Evolutionary conservation across 31 red algal species (phyloP), one percentile per base, ranked within the genome.

Genomic region (Endocladia muricata): DNA sequence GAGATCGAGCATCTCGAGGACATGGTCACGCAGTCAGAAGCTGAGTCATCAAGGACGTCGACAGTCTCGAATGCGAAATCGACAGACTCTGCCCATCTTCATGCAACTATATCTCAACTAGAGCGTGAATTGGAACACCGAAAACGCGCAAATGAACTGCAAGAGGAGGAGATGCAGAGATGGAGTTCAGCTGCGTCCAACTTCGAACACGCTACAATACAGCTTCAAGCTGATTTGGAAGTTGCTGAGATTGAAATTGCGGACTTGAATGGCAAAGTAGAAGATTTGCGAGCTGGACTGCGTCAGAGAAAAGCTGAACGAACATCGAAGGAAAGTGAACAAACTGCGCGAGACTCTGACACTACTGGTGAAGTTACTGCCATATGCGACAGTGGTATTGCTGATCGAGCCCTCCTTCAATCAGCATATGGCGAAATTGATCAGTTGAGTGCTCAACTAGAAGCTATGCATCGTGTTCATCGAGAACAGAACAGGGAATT

Each of bases 401-500:
- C 73, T 1, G 37, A 55, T 15, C n/a, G 36, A 40, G 83, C 83
- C 31, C 40, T 87, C 15, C 65, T 87, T 29, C 65, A 61, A 22
- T 78, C 73, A 28, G 83, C 83, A 2, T 78, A 87, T 71, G 73
- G 73, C 23, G 83, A 87, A 71, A 87, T 87, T 49, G 83, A 87
- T 1, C 83, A 78, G 40, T 34, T 87, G 34, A 69, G 63, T 47
- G 35, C 23, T 40, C 61, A 87, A 57, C 33, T 87, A n/a, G 83
- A 87, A 37, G 83, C 83, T 6, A 60, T 87, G 61, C 63, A 87
- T 47, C 41, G 35, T 43, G 74, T 55, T 19, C 60, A 87, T 19
- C 47, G 37, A 15, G 73, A 71, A 19, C 59, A 77, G 62, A 64
- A 87, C 49, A 70, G 43, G 54, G 83, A 87, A 73, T 66, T 87